Conservation (phyloP, 2,329 filamentous ascomycete species). For the Purpureocillium takamizusanense region DNA sequence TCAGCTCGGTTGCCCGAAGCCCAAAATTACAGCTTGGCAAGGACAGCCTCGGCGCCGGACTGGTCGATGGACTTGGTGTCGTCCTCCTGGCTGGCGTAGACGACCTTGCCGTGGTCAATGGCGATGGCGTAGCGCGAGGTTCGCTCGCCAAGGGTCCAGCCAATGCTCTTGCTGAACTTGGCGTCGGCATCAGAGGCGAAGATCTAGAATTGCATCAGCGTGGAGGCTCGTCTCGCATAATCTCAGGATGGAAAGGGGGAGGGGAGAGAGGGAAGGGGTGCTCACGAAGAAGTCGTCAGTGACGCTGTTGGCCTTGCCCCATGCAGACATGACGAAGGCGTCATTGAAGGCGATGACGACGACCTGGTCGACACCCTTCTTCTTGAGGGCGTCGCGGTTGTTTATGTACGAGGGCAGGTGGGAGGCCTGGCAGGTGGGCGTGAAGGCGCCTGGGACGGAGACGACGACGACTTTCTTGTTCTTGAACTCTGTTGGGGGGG, state of each 20-base stretch:
- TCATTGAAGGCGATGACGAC: slow-evolving; percentile 81
- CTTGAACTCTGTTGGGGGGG: slow-evolving; percentile 48
- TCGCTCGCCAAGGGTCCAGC: slow-evolving; percentile 67
- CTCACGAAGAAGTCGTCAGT: slow-evolving; percentile 55
- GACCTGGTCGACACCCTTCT: slow-evolving; percentile 75
- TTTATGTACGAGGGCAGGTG: slow-evolving; percentile 76
- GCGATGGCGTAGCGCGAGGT: slow-evolving; percentile 74
- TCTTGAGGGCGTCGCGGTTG: slow-evolving; percentile 60
- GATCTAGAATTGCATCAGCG: slow-evolving; percentile 32
- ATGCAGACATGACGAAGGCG: slow-evolving; percentile 77
- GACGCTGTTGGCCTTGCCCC: slow-evolving; percentile 80
- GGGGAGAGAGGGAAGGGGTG: slow-evolving; percentile 6
- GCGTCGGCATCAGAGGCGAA: slow-evolving; percentile 65
- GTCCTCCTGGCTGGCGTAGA: slow-evolving; percentile 68
- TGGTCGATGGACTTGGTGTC: slow-evolving; percentile 32
- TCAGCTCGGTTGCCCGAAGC: neutral
- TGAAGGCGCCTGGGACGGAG: slow-evolving; percentile 65
- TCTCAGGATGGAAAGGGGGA: neutral
- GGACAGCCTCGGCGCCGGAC: slow-evolving; percentile 44
- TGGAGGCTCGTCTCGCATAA: neutral
- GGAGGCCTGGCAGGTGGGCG: slow-evolving; percentile 72
- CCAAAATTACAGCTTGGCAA: slow-evolving; percentile 39
- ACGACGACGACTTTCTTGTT: slow-evolving; percentile 48
- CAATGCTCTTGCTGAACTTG: slow-evolving; percentile 69
- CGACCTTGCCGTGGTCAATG: slow-evolving; percentile 74